Conservation (phyloP, 805 yeast species). For the Wickerhamomyces subpelliculosus region DNA sequence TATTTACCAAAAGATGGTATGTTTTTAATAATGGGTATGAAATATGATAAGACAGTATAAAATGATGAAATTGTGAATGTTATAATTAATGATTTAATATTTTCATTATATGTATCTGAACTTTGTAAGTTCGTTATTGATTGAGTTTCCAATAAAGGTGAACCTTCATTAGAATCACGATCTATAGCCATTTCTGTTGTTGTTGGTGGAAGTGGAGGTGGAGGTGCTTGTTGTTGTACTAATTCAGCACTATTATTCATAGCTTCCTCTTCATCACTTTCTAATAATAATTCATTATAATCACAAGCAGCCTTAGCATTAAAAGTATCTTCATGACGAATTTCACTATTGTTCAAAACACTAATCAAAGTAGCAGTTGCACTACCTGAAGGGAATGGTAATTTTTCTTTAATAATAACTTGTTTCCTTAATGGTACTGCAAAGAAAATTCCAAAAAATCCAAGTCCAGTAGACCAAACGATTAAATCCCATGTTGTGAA, state of each 20-base stretch:
- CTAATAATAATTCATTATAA: slow-evolving; percentile 11
- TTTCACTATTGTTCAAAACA: slow-evolving; percentile 70
- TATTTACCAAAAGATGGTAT: slow-evolving; percentile 71
- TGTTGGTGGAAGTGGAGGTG: too few relatives aligned
- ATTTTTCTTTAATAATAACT: slow-evolving; percentile 78
- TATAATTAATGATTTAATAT: slow-evolving; percentile 48
- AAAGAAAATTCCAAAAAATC: slow-evolving; percentile 92
- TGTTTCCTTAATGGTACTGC: slow-evolving; percentile 85
- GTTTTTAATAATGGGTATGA: slow-evolving; percentile 58
- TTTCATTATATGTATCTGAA: slow-evolving; percentile 37
- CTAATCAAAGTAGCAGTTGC: slow-evolving; percentile 93
- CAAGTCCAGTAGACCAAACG: slow-evolving; percentile 81
- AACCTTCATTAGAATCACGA: slow-evolving; percentile 6
- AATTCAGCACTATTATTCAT: too few relatives aligned
- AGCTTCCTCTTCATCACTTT: slow-evolving; percentile 11
- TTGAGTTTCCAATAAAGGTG: slow-evolving; percentile 25
- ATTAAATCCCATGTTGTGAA: slow-evolving; percentile 49
- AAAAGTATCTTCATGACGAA: slow-evolving; percentile 20
- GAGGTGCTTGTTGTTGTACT: slow-evolving; percentile 3
- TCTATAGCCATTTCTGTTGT: too few relatives aligned
- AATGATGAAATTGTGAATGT: slow-evolving; percentile 66
- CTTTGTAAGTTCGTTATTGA: slow-evolving; percentile 17
- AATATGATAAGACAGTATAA: slow-evolving; percentile 68
- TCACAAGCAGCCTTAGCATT: slow-evolving; percentile 7
- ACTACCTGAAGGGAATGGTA: slow-evolving; percentile 91